Evolutionary conservation across 78 protist genomes (phyloP).

Genomic region (Cavenderia fasciculata): DNA sequence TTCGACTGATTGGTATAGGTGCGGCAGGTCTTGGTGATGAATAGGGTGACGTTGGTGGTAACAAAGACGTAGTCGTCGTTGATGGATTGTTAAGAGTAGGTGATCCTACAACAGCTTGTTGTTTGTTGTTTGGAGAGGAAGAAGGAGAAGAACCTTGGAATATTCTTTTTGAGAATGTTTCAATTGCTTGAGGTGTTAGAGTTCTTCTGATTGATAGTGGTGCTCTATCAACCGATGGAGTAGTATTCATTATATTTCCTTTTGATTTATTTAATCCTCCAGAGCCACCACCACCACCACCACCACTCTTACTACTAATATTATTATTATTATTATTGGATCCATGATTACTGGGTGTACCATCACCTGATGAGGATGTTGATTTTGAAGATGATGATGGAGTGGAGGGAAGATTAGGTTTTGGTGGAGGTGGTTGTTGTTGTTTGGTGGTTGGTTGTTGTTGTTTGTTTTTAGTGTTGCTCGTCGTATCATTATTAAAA

Average conservation of each 20-base stretch:
- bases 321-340: conserved; percentile 11
- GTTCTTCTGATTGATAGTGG: conserved; percentile 67
- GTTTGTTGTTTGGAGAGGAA: not conserved
- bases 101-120: not conserved
- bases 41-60: conserved; percentile 11
- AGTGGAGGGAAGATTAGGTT: not conserved
- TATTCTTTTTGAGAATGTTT: conserved; percentile 20
- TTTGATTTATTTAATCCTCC: not conserved
- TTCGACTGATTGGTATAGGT: not conserved
- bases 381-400: not conserved
- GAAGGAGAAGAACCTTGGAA: conserved; percentile 17
- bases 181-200: conserved; percentile 47
- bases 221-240: conserved; percentile 57
- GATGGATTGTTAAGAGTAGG: conserved; percentile 11
- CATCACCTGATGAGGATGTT: conserved; percentile 1
- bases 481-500: not conserved
- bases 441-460: conserved; percentile 3
- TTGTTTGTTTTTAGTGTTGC: not conserved
- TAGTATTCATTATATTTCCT: not conserved
- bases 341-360: not conserved
- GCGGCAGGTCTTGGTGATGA: not conserved
- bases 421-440: not conserved
- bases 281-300: not conserved
- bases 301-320: not conserved
- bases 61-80: conserved; percentile 7